Percentiles rank a stretch among this genome's conserved stretches.
These are phyloP conservation scores for Auricularia sp. DNA, from an alignment of 768 basidiomycete genomes.

Conservation along the genomic window DNA sequence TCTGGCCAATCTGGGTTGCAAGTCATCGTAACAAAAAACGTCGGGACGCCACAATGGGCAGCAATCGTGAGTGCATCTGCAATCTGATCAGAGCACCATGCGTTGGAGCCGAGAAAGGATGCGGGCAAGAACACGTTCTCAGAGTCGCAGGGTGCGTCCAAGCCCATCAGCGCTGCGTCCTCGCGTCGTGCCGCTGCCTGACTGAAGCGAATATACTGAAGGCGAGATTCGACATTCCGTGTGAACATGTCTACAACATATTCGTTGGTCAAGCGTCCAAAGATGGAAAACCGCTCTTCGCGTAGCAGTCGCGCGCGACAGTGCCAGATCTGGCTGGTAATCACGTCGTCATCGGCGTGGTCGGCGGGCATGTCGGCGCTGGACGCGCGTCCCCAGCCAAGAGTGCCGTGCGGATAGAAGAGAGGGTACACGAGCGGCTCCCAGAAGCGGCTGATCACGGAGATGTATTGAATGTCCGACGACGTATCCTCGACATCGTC, in stretches of 20 bases:
- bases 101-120: too few species aligned
- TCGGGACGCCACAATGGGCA: constrained; percentile 17
- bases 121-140: too few species aligned
- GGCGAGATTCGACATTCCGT: constrained; percentile 20
- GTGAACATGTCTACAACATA: constrained; percentile 32
- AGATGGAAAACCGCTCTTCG: constrained; percentile 19
- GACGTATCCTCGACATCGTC: too few species aligned
- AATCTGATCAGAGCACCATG: constrained; percentile 26
- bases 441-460: constrained; percentile 23
- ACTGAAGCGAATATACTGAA: constrained; percentile 24
- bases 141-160: too few species aligned
- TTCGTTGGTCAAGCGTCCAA: constrained; percentile 25
- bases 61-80: constrained; percentile 29
- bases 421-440: constrained; percentile 30
- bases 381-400: constrained; percentile 26
- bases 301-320: too few species aligned
- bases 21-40: constrained; percentile 30
- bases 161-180: too few species aligned
- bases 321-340: too few species aligned
- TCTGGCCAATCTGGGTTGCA: constrained; percentile 33
- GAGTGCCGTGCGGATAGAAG: constrained; percentile 26
- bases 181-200: constrained; percentile 16
- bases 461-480: constrained; percentile 11
- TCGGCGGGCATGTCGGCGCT: constrained; percentile 8
- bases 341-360: too few species aligned